A percentile compares a stretch with the other conserved stretches of the same genome.
Evolutionary conservation across 2,329 filamentous ascomycete genomes (phyloP).

Genomic region (Colletotrichum zoysiae): DNA sequence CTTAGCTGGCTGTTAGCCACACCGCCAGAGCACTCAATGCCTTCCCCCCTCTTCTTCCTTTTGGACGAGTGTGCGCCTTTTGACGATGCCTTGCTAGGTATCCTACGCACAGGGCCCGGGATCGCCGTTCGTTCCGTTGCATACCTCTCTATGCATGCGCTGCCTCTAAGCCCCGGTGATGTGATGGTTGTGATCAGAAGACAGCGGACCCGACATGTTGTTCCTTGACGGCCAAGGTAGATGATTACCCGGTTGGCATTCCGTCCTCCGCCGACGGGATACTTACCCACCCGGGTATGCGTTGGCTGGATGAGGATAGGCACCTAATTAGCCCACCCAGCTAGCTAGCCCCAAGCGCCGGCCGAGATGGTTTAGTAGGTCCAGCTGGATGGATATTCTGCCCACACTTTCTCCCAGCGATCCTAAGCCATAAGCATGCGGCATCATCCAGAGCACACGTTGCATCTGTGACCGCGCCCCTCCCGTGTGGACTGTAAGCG

Average conservation of each 20-base stretch:
- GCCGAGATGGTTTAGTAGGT: background rate
- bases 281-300: background rate
- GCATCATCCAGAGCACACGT: slow-evolving; percentile 21
- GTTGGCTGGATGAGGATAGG: background rate
- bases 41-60: background rate
- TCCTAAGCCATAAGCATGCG: background rate
- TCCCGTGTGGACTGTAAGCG: background rate
- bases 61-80: slow-evolving; percentile 4
- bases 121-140: background rate
- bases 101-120: background rate
- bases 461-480: slow-evolving; percentile 13
- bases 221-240: background rate
- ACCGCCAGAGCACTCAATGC: slow-evolving; percentile 13
- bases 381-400: background rate
- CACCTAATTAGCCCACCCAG: background rate
- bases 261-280: background rate
- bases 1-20: background rate
- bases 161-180: background rate
- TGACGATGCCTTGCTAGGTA: background rate
- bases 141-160: background rate
- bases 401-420: background rate
- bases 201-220: background rate
- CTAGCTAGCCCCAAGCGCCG: background rate
- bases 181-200: background rate
- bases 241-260: background rate